Conservation (phyloP, 2,329 filamentous ascomycete genomes). For the Neonectria ditissima region DNA sequence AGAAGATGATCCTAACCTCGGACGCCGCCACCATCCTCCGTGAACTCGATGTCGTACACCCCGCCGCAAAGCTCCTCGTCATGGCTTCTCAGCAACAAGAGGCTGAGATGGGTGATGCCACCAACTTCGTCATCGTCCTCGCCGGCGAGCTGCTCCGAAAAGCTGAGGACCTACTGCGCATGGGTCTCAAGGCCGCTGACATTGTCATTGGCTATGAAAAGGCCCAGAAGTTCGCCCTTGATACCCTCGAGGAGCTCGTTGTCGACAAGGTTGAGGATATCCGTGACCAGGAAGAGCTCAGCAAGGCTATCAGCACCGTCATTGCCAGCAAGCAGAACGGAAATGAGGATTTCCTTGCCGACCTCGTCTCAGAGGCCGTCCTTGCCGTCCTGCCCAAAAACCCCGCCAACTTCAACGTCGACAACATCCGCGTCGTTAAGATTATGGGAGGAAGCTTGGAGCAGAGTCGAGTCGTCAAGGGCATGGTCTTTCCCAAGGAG, state of each 20-base stretch:
- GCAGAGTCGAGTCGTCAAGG: constrained; percentile 93
- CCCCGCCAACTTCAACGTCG: constrained; percentile 95
- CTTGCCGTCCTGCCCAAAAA: constrained; percentile 96
- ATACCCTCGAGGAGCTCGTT: constrained; percentile 86
- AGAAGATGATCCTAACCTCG: constrained; percentile 99
- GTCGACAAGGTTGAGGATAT: constrained; percentile 93
- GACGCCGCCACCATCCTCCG: constrained; percentile 97
- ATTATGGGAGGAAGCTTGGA: constrained; percentile 98
- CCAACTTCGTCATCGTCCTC: constrained; percentile 95
- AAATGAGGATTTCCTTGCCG: constrained; percentile 87
- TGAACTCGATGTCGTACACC: constrained; percentile 98
- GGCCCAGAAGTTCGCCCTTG: constrained; percentile 88
- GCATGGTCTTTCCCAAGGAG: constrained; percentile 98
- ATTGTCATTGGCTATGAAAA: constrained; percentile 96
- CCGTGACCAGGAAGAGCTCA: constrained; percentile 82
- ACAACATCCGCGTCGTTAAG: constrained; percentile 99
- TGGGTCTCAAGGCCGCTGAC: constrained; percentile 99
- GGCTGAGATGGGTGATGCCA: constrained; percentile 98
- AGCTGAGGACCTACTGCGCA: constrained; percentile 93
- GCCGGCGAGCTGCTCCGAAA: constrained; percentile 96
- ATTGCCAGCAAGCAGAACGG: constrained; percentile 97
- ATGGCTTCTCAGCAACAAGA: constrained; percentile 99
- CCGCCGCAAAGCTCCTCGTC: constrained; percentile 95
- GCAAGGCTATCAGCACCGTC: constrained; percentile 95
- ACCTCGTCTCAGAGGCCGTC: constrained; percentile 86